phyloP scores from a whole-genome alignment of 139 green algal genomes.

The Helicosporidium sp. region DNA sequence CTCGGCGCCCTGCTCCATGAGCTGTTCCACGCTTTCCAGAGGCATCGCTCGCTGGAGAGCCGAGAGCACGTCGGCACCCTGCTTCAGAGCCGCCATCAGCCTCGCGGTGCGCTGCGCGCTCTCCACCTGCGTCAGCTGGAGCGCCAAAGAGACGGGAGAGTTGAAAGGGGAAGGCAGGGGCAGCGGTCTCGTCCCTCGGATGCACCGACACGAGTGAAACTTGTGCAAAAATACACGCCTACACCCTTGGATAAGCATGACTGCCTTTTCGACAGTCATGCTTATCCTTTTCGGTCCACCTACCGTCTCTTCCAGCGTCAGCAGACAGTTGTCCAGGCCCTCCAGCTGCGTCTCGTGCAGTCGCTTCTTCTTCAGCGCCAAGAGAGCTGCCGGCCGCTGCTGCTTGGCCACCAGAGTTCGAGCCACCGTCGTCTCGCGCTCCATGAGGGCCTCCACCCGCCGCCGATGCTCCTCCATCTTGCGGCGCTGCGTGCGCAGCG shows the following conservation, averaged over 20 bases:
- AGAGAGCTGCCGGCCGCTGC: conserved; percentile 27
- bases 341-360: conserved; percentile 33
- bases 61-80: conserved; percentile 28
- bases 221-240: no score
- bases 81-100: conserved; percentile 48
- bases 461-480: conserved; percentile 33
- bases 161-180: no score
- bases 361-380: conserved; percentile 52
- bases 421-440: conserved; percentile 19
- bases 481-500: conserved; percentile 45
- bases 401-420: conserved; percentile 17
- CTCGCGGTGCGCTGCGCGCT: conserved; percentile 31
- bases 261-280: no score
- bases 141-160: no score
- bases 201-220: no score
- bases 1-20: conserved; percentile 62
- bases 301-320: conserved; percentile 52
- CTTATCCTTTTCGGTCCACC: no score
- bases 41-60: conserved; percentile 20
- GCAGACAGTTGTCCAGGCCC: conserved; percentile 23
- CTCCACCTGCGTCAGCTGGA: conserved; percentile 57
- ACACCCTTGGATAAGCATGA: no score
- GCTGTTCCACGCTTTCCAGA: conserved; percentile 56
- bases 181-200: no score
- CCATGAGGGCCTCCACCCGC: conserved; percentile 24